These are phyloP conservation scores for Fraxinus xanthoxyloides DNA, from an alignment of 305 asterid genomes.

Conservation along the genomic window DNA sequence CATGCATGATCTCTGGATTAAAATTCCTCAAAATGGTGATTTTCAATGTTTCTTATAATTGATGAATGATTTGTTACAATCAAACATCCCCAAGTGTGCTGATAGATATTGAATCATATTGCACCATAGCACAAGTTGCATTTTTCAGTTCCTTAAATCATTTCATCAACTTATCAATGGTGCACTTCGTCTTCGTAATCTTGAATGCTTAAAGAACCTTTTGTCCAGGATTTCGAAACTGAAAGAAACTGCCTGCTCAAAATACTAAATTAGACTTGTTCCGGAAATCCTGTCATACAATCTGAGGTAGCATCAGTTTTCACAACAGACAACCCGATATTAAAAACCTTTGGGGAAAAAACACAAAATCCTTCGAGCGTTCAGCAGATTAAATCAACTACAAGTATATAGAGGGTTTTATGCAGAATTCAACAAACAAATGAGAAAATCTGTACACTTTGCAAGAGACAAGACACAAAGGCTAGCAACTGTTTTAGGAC, in stretches of 20 bases:
- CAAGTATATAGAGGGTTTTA: neutral
- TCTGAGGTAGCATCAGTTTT: neutral
- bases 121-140: neutral
- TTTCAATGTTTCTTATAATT: neutral
- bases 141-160: neutral
- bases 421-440: constrained; percentile 20
- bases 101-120: constrained; percentile 13
- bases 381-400: neutral
- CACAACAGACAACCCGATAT: neutral
- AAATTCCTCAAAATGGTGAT: neutral
- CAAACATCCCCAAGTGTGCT: neutral
- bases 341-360: neutral
- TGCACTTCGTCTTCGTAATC: neutral
- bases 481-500: constrained; percentile 13
- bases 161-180: neutral
- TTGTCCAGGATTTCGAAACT: neutral
- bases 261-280: neutral
- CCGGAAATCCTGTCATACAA: neutral
- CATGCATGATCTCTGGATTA: neutral
- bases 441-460: constrained; percentile 34
- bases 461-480: constrained; percentile 18
- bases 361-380: neutral
- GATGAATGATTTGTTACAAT: neutral
- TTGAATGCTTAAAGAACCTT: neutral
- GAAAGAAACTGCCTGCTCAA: neutral